Evolutionary conservation across 805 yeast species (phyloP).

Genomic region (Wickerhamiella australiensis): DNA sequence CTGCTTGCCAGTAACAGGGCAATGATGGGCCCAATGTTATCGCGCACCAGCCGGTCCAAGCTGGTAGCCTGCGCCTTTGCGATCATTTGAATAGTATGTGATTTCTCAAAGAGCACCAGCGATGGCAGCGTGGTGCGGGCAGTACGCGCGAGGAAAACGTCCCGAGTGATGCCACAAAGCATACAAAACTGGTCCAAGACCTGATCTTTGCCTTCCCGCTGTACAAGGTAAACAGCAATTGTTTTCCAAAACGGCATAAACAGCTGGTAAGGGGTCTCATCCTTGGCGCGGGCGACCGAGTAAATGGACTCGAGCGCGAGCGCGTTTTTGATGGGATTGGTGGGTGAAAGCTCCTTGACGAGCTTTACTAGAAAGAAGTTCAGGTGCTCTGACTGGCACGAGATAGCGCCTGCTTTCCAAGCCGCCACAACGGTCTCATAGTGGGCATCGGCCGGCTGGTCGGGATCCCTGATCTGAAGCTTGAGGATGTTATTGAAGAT

Average conservation of each 20-base stretch:
- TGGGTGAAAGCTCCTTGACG: conserved; percentile 52
- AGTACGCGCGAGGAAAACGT: conserved; percentile 55
- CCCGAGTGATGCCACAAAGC: conserved; percentile 48
- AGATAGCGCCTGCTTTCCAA: conserved; percentile 53
- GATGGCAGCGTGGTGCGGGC: conserved; percentile 65
- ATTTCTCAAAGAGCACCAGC: conserved; percentile 52
- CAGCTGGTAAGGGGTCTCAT: conserved; percentile 63
- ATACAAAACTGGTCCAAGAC: conserved; percentile 49
- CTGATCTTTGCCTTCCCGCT: conserved; percentile 39
- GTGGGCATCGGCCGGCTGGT: not conserved
- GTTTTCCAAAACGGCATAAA: conserved; percentile 69
- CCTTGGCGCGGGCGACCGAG: conserved; percentile 43
- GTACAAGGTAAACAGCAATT: conserved; percentile 49
- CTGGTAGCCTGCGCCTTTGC: conserved; percentile 30
- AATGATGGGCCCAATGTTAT: conserved; percentile 3
- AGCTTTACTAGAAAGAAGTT: conserved; percentile 54
- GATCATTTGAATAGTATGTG: conserved; percentile 49
- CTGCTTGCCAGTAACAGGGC: conserved; percentile 3
- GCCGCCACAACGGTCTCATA: conserved; percentile 30
- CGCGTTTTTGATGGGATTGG: conserved; percentile 52
- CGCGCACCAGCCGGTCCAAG: not conserved
- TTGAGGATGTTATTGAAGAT: not conserved
- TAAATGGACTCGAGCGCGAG: conserved; percentile 55
- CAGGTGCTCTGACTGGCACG: conserved; percentile 54
- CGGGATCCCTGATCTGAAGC: not conserved